Base-by-base conservation (phyloP, 164 flowering plant genomes). In the Tinospora cordifolia region DNA sequence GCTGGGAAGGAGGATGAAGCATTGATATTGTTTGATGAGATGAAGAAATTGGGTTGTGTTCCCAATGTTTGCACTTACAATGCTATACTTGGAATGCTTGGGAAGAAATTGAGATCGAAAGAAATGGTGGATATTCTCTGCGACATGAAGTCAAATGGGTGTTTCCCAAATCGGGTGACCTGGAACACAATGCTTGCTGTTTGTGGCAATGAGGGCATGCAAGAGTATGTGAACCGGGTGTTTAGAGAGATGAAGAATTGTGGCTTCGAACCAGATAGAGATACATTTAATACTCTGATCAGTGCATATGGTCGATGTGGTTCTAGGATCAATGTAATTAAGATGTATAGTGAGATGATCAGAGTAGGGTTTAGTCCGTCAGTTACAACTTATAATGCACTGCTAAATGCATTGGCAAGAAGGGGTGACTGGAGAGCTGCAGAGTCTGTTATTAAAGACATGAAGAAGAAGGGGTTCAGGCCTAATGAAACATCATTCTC, bases 231-330 rank as follows among this genome's bases (percentile, higher is more conserved):
- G 73, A 84, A 76, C 51, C 80, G 72, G 25, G 83, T 93, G 11
- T 87, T 93, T 39, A 75, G 68, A 41, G 97, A 91, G 79, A 93
- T 93, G 98, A 87, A 80, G 79, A 87, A 79, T 63, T 86, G 96
- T 72, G 98, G 98, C n/a, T 89, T 91, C 77, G 91, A 91, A 76
- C 97, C 98, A n/a, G 88, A 83, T 34, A 81, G 90, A 65, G 90
- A 90, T 79, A 90, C 98, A 21, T 91, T 89, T 67, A 88, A 89
- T 73, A 85, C 97, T 5, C 79, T 93, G 82, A 93, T 91, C 34
- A 72, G 87, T 71, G 96, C 90, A 3, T 93, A 90, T 79, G 97
- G 98, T 36, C 81, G 96, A 21, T 91, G 96, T 73, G 98, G 92
- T 8, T 82, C 83, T 1, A 81, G 81, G 44, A 59, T 83, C 47